Conservation (phyloP, 2,329 filamentous ascomycete species). For the Clonostachys sp. region DNA sequence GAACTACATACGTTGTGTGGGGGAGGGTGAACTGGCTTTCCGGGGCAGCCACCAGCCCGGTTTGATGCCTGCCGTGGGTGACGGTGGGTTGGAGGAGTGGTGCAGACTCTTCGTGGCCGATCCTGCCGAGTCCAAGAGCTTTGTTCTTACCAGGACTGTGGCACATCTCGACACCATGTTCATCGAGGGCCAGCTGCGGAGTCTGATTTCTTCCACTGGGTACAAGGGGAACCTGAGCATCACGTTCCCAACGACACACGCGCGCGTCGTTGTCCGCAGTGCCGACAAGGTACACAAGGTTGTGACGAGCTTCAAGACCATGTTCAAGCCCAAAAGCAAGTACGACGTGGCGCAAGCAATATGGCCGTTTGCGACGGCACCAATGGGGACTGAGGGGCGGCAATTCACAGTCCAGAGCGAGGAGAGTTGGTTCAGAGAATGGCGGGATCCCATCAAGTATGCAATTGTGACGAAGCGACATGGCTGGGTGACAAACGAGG, state of each 20-base stretch:
- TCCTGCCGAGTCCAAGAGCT: slow-evolving; percentile 36
- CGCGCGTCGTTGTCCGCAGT: slow-evolving; percentile 41
- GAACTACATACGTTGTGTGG: slow-evolving; percentile 50
- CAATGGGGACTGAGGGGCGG: slow-evolving; percentile 35
- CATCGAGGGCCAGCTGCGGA: slow-evolving; percentile 49
- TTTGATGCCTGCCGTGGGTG: slow-evolving; percentile 34
- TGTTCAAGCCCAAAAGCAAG: slow-evolving; percentile 47
- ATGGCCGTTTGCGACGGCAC: slow-evolving; percentile 51
- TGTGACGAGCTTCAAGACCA: slow-evolving; percentile 43
- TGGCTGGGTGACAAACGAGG: slow-evolving; percentile 42
- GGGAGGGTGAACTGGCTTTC: slow-evolving; percentile 41
- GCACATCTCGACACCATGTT: slow-evolving; percentile 50
- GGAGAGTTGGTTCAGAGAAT: slow-evolving; percentile 48
- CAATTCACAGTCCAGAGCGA: slow-evolving; percentile 49
- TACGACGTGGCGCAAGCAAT: slow-evolving; percentile 52
- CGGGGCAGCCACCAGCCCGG: slow-evolving; percentile 39
- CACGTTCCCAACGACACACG: slow-evolving; percentile 44
- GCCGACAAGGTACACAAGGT: slow-evolving; percentile 50
- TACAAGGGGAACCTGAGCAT: slow-evolving; percentile 46
- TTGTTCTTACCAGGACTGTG: slow-evolving; percentile 46
- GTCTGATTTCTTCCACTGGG: slow-evolving; percentile 40
- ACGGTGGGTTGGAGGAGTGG: slow-evolving; percentile 42
- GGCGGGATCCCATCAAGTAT: slow-evolving; percentile 25
- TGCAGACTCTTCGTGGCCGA: slow-evolving; percentile 42
- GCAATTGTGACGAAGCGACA: slow-evolving; percentile 38